phyloP scores from a whole-genome alignment of 2,329 filamentous ascomycete species.

The Aspergillus ustus region DNA sequence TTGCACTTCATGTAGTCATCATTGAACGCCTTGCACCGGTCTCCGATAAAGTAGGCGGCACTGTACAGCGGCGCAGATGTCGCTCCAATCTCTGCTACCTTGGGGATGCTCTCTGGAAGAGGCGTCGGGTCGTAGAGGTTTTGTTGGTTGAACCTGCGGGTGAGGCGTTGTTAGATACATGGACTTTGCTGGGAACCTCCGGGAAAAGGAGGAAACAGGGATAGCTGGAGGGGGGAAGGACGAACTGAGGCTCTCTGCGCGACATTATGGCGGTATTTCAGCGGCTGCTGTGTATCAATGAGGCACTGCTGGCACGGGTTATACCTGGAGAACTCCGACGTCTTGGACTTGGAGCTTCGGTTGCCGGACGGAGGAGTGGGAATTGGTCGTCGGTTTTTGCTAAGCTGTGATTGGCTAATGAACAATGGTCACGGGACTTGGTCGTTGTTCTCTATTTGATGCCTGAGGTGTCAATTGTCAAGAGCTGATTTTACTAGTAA shows the following conservation, averaged over 20 bases:
- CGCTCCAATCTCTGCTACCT: slow-evolving; percentile 90
- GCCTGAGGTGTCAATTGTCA: slow-evolving; percentile 13
- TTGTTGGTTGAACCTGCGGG: slow-evolving; percentile 84
- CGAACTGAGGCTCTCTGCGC: slow-evolving; percentile 28
- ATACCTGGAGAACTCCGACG: not conserved
- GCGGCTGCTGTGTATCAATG: slow-evolving; percentile 3
- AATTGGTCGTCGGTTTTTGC: slow-evolving; percentile 41
- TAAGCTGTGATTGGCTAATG: slow-evolving; percentile 39
- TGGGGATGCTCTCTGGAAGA: slow-evolving; percentile 87
- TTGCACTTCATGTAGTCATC: slow-evolving; percentile 99
- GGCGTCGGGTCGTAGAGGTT: slow-evolving; percentile 95
- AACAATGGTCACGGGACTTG: not conserved
- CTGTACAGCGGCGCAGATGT: slow-evolving; percentile 91
- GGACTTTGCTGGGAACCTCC: not conserved
- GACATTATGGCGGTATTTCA: slow-evolving; percentile 24
- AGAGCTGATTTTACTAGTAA: not conserved
- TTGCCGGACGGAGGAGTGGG: slow-evolving; percentile 32
- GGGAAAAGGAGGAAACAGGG: slow-evolving; percentile 20
- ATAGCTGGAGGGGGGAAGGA: slow-evolving; percentile 15
- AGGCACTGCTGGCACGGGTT: slow-evolving; percentile 9
- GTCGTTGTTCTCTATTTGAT: not conserved
- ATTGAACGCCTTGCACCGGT: slow-evolving; percentile 91
- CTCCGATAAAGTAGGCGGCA: slow-evolving; percentile 95
- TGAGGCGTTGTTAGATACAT: not conserved
- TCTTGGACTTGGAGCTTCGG: slow-evolving; percentile 1